Base-by-base conservation (phyloP, 169 alveolate species). In the Plasmodium cynomolgi region DNA sequence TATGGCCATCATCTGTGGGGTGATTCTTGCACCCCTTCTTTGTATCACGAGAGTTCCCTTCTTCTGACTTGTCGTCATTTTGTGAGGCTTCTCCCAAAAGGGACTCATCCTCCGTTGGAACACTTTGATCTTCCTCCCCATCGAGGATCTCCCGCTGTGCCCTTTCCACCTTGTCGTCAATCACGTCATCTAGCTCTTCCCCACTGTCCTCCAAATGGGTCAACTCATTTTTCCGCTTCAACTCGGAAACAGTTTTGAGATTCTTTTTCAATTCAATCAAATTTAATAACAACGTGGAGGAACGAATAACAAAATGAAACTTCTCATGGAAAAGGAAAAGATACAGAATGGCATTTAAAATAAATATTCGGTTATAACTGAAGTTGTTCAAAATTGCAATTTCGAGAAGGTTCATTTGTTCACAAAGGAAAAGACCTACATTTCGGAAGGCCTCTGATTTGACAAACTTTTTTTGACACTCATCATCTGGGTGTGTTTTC, bases 221-320 rank as follows among this genome's bases (percentile, higher is more conserved):
- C 58, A 75, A 75, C 39, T 86, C 80, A 33, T 77, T 71, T 75
- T 50, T 86, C 29, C 62, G 8, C 41, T 75, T 56, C 81, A 86
- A 11, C 15, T 77, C 81, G 31, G 90, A 58, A 56, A 90, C 50
- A 5, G 8, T 68, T 79, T 90, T 41, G 31, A 90, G 39, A 34
- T 90, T 90, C 50, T 79, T 72, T 62, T 81, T 90, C 83, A 90
- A 11, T 44, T 90, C 83, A 80, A 90, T 90, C 75, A 90, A 90
- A 50, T 81, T 80, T 44, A 68, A 23, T 81, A 90, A 8, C 75
- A 58, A 58, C 26, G 82, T 9, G 3, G 83, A 90, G 17, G 73
- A 39, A 39, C 81, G 34, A 80, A 90, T 37, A 31, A 62, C 15
- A 23, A 39, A 15, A 90, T 33, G 62, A 80, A 90, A 90, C 34